These are phyloP conservation scores for Prunus padus DNA, from an alignment of 306 rosid genomes.

Conservation along the genomic window DNA sequence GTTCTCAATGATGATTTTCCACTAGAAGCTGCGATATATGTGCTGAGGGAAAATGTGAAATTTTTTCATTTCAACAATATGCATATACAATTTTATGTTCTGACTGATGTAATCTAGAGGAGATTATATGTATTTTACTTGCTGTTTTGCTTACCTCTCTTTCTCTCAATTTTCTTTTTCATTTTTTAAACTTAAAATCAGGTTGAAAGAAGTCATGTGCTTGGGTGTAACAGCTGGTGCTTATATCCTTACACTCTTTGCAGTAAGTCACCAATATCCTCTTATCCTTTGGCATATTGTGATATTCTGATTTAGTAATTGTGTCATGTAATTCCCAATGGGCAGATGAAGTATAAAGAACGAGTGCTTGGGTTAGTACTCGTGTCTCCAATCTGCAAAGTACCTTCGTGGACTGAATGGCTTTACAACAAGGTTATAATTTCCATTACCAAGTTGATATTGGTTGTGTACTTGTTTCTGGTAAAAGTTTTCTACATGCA, in stretches of 20 bases:
- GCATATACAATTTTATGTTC: not conserved
- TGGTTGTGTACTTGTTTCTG: conserved; percentile 1
- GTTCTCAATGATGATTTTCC: not conserved
- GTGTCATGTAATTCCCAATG: conserved; percentile 20
- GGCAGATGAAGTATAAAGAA: conserved; percentile 72
- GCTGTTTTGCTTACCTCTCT: conserved; percentile 18
- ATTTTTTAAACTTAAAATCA: conserved; percentile 27
- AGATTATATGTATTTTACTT: conserved; percentile 4
- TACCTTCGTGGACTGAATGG: conserved; percentile 92
- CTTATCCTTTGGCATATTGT: conserved; percentile 8
- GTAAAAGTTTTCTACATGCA: not conserved
- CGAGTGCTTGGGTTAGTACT: conserved; percentile 82
- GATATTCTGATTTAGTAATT: conserved; percentile 18
- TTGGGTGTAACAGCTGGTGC: conserved; percentile 91
- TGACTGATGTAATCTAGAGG: not conserved
- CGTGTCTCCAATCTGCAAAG: conserved; percentile 76
- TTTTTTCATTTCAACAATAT: too few relatives aligned
- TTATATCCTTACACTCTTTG: conserved; percentile 72
- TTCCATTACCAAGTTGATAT: conserved; percentile 11
- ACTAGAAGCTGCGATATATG: not conserved
- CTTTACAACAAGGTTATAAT: conserved; percentile 70
- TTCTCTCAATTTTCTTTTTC: conserved; percentile 2
- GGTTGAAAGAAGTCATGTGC: conserved; percentile 78
- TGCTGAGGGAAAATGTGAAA: too few relatives aligned
- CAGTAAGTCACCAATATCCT: conserved; percentile 51